phyloP scores from a whole-genome alignment of 2,329 filamentous ascomycete species.

The Ustilaginoidea virens region DNA sequence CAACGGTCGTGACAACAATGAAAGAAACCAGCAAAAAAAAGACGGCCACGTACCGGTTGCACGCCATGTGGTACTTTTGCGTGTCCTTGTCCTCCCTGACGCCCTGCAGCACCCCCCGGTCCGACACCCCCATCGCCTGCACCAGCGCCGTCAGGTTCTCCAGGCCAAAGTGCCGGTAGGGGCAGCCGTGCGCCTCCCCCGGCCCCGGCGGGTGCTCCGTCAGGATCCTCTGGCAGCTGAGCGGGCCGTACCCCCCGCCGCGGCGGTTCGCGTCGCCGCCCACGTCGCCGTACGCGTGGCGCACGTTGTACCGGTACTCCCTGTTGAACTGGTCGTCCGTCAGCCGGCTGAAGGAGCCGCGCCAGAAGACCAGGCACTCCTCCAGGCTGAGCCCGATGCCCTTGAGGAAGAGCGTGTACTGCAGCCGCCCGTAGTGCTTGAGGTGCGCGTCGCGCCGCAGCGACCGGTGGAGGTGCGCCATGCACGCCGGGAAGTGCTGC shows the following conservation, averaged over 20 bases:
- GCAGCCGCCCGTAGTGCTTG: constrained; percentile 83
- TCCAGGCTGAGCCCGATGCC: constrained; percentile 87
- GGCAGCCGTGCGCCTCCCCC: constrained; percentile 89
- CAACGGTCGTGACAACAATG: no score
- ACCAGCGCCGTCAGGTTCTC: constrained; percentile 73
- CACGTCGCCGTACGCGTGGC: constrained; percentile 90
- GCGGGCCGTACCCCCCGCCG: constrained; percentile 76
- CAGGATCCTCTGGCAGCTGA: constrained; percentile 88
- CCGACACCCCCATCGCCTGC: constrained; percentile 63
- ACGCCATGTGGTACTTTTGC: constrained; percentile 85
- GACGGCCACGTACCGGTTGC: constrained; percentile 51
- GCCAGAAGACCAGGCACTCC: constrained; percentile 86
- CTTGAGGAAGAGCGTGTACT: constrained; percentile 94
- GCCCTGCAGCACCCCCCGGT: constrained; percentile 60
- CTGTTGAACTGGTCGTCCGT: constrained; percentile 95
- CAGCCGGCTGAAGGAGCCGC: constrained; percentile 67
- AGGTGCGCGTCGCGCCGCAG: constrained; percentile 79
- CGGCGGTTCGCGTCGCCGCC: constrained; percentile 82
- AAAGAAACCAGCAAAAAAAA: constrained; percentile 4
- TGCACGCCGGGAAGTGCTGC: constrained; percentile 78
- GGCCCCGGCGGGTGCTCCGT: constrained; percentile 76
- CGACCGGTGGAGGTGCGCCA: constrained; percentile 78
- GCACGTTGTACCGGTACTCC: constrained; percentile 92
- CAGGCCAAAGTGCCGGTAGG: constrained; percentile 78
- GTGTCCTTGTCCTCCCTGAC: constrained; percentile 82